Evolutionary conservation across 177 flowering plant species (phyloP).

Genomic region (Vitis hybrid): DNA sequence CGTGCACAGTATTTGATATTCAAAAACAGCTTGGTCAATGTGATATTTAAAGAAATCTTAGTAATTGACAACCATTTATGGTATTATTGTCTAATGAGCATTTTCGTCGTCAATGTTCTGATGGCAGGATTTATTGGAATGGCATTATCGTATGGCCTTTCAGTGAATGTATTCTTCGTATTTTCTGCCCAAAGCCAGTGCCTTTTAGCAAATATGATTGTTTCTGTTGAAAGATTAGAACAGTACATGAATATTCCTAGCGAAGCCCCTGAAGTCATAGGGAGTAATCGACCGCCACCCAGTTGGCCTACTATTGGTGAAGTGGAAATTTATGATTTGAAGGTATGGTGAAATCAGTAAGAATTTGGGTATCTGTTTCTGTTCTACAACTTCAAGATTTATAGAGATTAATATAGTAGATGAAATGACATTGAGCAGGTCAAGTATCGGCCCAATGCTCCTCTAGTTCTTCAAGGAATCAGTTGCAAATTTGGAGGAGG

Average conservation of each 20-base stretch:
- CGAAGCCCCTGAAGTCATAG: slow-evolving; percentile 54
- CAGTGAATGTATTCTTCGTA: slow-evolving; percentile 40
- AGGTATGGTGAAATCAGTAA: slow-evolving; percentile 23
- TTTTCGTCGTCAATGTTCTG: background rate
- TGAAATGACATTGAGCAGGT: slow-evolving; percentile 30
- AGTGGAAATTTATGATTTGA: slow-evolving; percentile 42
- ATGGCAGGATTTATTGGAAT: slow-evolving; percentile 55
- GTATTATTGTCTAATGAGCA: background rate
- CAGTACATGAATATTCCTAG: slow-evolving; percentile 58
- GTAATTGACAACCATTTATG: too few relatives aligned
- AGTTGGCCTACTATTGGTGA: slow-evolving; percentile 52
- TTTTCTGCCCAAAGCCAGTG: slow-evolving; percentile 36
- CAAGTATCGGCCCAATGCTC: slow-evolving; percentile 33
- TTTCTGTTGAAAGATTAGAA: slow-evolving; percentile 60
- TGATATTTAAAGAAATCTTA: too few relatives aligned
- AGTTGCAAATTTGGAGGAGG: slow-evolving; percentile 55
- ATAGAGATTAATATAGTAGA: background rate
- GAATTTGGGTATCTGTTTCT: background rate
- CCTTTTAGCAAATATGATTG: slow-evolving; percentile 34
- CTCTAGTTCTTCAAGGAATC: slow-evolving; percentile 47
- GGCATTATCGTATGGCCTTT: slow-evolving; percentile 60
- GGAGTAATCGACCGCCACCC: slow-evolving; percentile 28
- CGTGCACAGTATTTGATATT: too few relatives aligned
- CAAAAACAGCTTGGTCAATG: too few relatives aligned
- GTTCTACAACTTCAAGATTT: background rate